phyloP scores from a whole-genome alignment of 495 filamentous ascomycete genomes.

The Daldinia childiae region DNA sequence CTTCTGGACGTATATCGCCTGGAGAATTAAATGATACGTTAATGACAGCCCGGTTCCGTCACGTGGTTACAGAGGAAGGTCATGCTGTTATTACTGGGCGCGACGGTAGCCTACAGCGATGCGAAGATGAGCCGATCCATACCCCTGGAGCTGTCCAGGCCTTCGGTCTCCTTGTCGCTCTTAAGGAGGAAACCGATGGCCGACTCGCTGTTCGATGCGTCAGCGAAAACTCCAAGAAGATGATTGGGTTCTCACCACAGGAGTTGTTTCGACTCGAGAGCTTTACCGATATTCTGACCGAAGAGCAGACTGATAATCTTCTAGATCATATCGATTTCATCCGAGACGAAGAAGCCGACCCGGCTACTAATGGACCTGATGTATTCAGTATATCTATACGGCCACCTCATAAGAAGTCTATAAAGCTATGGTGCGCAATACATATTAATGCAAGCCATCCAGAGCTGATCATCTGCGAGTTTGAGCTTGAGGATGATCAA shows the following conservation, averaged over 20 bases:
- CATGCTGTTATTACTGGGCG: conserved; percentile 88
- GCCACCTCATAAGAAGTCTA: conserved; percentile 58
- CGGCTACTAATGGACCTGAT: conserved; percentile 78
- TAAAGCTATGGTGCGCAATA: conserved; percentile 90
- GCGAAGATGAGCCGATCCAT: conserved; percentile 95
- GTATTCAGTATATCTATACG: conserved; percentile 82
- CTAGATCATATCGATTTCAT: conserved; percentile 91
- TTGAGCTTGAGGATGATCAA: conserved; percentile 86
- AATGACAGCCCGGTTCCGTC: conserved; percentile 79
- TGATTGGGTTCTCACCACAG: conserved; percentile 82
- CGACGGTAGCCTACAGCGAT: conserved; percentile 74
- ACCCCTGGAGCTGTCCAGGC: conserved; percentile 89
- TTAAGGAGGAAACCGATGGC: conserved; percentile 76
- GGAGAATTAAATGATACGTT: conserved; percentile 48
- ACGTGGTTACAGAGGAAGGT: conserved; percentile 79
- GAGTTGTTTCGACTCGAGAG: conserved; percentile 77
- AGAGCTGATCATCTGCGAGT: conserved; percentile 86
- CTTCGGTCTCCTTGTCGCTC: conserved; percentile 81
- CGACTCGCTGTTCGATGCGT: conserved; percentile 76
- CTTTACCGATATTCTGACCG: conserved; percentile 81
- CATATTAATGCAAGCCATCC: conserved; percentile 73
- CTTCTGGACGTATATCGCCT: conserved; percentile 32
- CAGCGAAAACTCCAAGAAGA: conserved; percentile 82
- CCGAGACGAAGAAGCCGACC: conserved; percentile 77
- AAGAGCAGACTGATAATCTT: conserved; percentile 84